These are phyloP conservation scores for Ophiostoma quercus DNA, from an alignment of 2,329 filamentous ascomycete genomes.

Conservation along the genomic window DNA sequence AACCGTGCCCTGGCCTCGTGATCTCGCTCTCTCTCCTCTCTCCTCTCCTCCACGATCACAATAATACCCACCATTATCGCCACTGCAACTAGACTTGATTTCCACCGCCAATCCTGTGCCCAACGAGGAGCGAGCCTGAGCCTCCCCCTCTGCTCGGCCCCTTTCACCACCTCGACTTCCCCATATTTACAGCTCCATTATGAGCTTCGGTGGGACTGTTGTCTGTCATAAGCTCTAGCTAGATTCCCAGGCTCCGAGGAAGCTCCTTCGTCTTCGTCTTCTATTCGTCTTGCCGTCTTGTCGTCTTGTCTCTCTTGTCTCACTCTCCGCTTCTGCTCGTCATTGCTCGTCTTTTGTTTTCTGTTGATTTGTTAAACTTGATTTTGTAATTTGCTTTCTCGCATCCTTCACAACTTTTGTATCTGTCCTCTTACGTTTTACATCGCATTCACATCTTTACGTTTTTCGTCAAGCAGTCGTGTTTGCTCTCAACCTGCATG, in stretches of 20 bases:
- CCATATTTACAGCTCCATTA: conserved; percentile 14
- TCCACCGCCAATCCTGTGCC: conserved; percentile 4
- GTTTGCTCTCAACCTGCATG: neutral
- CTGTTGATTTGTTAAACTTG: neutral
- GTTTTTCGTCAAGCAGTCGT: neutral
- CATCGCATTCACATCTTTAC: neutral
- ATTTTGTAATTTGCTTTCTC: neutral
- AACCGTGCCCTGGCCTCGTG: conserved; percentile 5
- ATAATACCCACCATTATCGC: conserved; percentile 5
- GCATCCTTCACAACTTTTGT: neutral
- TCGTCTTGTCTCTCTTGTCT: neutral
- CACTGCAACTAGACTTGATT: conserved; percentile 12
- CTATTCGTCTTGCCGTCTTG: no score
- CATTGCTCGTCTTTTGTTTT: neutral
- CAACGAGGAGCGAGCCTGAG: neutral
- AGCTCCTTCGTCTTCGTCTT: neutral
- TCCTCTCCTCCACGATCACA: neutral
- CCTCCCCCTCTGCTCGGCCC: conserved; percentile 5
- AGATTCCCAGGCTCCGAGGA: neutral
- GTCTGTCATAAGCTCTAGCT: conserved; percentile 14
- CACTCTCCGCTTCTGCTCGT: neutral
- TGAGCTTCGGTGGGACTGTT: conserved; percentile 8
- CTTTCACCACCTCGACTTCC: conserved; percentile 4
- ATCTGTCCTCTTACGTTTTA: neutral
- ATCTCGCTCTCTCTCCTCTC: neutral